Evolutionary conservation across 495 filamentous ascomycete genomes (phyloP).

Genomic region (Clohesyomyces aquaticus): DNA sequence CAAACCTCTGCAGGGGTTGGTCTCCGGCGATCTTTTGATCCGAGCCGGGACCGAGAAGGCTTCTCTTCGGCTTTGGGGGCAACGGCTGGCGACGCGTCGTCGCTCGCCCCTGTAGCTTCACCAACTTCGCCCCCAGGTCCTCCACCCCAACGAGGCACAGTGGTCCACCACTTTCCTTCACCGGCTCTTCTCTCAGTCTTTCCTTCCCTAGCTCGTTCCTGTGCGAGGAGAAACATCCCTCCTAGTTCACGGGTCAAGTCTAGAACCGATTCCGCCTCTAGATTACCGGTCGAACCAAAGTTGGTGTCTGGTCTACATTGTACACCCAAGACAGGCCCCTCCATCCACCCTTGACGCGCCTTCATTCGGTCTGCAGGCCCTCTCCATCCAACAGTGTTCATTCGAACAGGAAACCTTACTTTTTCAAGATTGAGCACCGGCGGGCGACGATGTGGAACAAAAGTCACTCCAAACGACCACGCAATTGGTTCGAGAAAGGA

Average conservation of each 20-base stretch:
- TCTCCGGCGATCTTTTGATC: conserved; percentile 27
- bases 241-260: conserved; percentile 71
- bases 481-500: conserved; percentile 77
- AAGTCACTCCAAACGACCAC: conserved; percentile 79
- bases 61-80: conserved; percentile 39
- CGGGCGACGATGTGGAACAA: conserved; percentile 51
- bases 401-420: conserved; percentile 57
- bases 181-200: conserved; percentile 64
- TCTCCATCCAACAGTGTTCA: conserved; percentile 65
- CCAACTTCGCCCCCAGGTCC: conserved; percentile 50
- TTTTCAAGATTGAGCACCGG: conserved; percentile 46
- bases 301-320: conserved; percentile 63
- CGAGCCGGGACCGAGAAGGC: conserved; percentile 8
- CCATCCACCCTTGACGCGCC: conserved; percentile 73
- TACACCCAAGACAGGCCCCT: conserved; percentile 69
- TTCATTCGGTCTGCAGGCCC: conserved; percentile 66
- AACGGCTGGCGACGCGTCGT: conserved; percentile 43
- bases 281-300: conserved; percentile 49
- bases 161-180: conserved; percentile 82
- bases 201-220: conserved; percentile 78
- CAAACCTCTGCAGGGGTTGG: conserved; percentile 43
- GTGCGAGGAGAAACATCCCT: conserved; percentile 73
- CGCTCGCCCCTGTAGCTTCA: conserved; percentile 50
- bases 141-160: conserved; percentile 72
- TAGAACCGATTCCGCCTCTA: conserved; percentile 45